Base-by-base conservation (phyloP, 148 eudicot genomes). In the Talinum fruticosum region DNA sequence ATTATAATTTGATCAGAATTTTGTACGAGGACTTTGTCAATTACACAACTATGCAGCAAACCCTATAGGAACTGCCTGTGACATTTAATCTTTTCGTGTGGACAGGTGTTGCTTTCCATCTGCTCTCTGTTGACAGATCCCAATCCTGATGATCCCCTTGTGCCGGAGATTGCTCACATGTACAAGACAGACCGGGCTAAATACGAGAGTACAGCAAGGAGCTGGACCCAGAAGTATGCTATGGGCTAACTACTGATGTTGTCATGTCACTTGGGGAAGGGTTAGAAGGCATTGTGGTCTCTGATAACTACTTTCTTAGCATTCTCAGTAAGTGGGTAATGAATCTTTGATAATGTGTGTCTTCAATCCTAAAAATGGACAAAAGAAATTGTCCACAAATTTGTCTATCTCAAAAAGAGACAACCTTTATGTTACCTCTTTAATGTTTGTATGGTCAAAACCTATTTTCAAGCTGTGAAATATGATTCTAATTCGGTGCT, bases 151-250 rank as follows among this genome's bases (percentile, higher is more conserved):
- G 97, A 93, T 74, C 97, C 96, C 1, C 86, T 93, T 72, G 97
- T 93, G 78, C 97, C 97, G 5, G 97, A 93, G 80, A 89, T 93
- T 44, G 97, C 97, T 41, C 96, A 93, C 86, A 93, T 93, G 96
- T 93, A 93, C 86, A 93, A 91, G 88, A 87, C 93, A 12, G 97
- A 93, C 80, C 77, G 85, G 82, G 87, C 82, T 77, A 93, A 91
- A 82, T 93, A 93, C 53, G 97, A 93, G 87, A 88, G 85, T 68
- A 93, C 97, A 24, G 92, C 96, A 66, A 86, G 97, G 84, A 90
- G 92, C 97, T 93, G 96, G 97, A 93, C 97, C 73, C 96, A 93
- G 83, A 93, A 93, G 83, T 93, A 93, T 75, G 93, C 96, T 73
- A 91, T 93, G 97, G 92, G 97, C 76, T 93, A 83, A 76, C 70